phyloP scores from a whole-genome alignment of 192 early-diverging fungal species.

The Dissophora ornata region DNA sequence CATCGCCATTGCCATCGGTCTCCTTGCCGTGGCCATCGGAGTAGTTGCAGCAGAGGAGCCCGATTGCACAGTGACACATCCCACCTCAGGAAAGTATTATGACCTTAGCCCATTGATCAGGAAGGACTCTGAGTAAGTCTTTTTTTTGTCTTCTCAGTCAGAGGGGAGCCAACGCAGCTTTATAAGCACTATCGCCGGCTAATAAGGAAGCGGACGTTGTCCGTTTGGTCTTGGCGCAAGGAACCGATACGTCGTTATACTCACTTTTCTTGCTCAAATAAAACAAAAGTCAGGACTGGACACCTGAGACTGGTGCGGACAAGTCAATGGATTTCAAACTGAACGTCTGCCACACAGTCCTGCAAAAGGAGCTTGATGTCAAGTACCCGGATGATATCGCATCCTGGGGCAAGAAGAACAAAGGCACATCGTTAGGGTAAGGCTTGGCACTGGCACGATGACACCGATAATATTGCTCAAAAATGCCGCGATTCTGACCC shows the following conservation, averaged over 20 bases:
- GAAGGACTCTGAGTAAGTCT: conserved; percentile 40
- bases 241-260: neutral
- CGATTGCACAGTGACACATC: conserved; percentile 45
- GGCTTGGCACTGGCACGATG: no score
- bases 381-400: conserved; percentile 38
- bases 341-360: conserved; percentile 41
- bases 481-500: no score
- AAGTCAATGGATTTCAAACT: conserved; percentile 21
- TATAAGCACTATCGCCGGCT: neutral
- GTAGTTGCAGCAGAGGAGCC: conserved; percentile 30
- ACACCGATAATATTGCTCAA: no score
- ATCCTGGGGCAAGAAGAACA: conserved; percentile 42
- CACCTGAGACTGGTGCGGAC: conserved; percentile 32
- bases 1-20: conserved; percentile 14
- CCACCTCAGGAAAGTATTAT: conserved; percentile 35
- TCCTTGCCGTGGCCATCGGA: conserved; percentile 2
- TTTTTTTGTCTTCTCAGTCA: neutral
- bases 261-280: neutral
- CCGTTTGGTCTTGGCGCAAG: neutral
- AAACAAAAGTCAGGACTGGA: conserved; percentile 32
- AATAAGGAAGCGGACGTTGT: neutral
- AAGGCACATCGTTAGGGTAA: conserved; percentile 50
- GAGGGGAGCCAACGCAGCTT: no score
- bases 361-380: conserved; percentile 33
- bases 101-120: conserved; percentile 42